Conservation (phyloP, 2,329 filamentous ascomycete species). For the Fusarium keratoplasticum region DNA sequence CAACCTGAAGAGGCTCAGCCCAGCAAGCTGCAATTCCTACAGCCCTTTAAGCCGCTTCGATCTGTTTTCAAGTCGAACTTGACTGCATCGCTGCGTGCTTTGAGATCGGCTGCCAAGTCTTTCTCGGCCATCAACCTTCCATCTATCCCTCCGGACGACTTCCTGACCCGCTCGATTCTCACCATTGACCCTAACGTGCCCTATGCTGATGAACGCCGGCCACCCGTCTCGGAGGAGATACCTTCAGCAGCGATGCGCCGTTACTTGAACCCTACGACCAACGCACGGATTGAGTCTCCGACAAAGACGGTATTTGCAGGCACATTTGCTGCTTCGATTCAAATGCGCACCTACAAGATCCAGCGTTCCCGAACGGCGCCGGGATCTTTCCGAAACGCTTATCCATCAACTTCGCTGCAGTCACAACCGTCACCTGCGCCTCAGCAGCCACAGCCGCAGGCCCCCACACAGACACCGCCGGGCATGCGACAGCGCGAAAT, state of each 20-base stretch:
- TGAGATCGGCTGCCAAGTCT: slow-evolving; percentile 73
- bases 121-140: slow-evolving; percentile 72
- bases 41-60: slow-evolving; percentile 62
- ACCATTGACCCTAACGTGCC: slow-evolving; percentile 75
- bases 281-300: slow-evolving; percentile 47
- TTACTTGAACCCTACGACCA: slow-evolving; percentile 73
- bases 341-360: slow-evolving; percentile 78
- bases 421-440: slow-evolving; percentile 46
- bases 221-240: slow-evolving; percentile 71
- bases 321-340: slow-evolving; percentile 73
- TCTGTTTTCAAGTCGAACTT: slow-evolving; percentile 76
- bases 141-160: slow-evolving; percentile 73
- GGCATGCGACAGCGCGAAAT: slow-evolving; percentile 73
- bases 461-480: slow-evolving; percentile 52
- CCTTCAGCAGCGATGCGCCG: slow-evolving; percentile 74
- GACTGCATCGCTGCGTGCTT: slow-evolving; percentile 73
- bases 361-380: slow-evolving; percentile 59
- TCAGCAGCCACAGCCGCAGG: slow-evolving; percentile 47
- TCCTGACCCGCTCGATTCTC: slow-evolving; percentile 74
- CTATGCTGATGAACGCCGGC: slow-evolving; percentile 75
- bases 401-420: slow-evolving; percentile 47
- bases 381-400: slow-evolving; percentile 46
- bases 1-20: slow-evolving; percentile 49
- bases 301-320: slow-evolving; percentile 47
- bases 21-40: slow-evolving; percentile 49